Evolutionary conservation across 2,329 filamentous ascomycete genomes (phyloP).

Genomic region (Fonsecaea erecta): DNA sequence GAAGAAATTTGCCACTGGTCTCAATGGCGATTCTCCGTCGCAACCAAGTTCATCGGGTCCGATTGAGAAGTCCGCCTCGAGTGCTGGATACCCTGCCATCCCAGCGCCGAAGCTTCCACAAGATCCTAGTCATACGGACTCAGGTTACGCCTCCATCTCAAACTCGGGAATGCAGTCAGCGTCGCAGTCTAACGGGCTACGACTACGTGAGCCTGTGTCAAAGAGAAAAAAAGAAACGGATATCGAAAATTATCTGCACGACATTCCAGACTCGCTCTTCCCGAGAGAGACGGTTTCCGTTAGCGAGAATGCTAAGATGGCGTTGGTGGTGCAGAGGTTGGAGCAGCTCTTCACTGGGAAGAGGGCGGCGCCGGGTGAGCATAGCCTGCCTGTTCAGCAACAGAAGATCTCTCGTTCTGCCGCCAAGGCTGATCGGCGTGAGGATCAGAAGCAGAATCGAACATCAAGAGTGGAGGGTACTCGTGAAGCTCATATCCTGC

Average conservation of each 20-base stretch:
- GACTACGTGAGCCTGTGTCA: conserved; percentile 16
- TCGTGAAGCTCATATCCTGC: conserved; percentile 52
- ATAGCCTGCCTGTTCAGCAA: conserved; percentile 59
- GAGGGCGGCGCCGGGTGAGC: conserved; percentile 48
- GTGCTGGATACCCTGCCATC: conserved; percentile 1
- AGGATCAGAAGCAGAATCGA: conserved; percentile 33
- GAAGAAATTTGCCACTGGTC: conserved; percentile 60
- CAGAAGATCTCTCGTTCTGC: conserved; percentile 63
- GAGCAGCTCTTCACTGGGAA: conserved; percentile 84
- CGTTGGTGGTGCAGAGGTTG: conserved; percentile 73
- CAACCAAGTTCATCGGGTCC: conserved; percentile 22
- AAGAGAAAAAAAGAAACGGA: conserved; percentile 56
- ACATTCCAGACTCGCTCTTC: conserved; percentile 72
- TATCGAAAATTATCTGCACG: conserved; percentile 71
- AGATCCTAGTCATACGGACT: conserved; percentile 34
- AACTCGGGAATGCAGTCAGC: conserved; percentile 34
- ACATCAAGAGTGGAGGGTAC: conserved; percentile 41
- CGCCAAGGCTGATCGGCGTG: conserved; percentile 45
- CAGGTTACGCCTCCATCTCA: conserved; percentile 48
- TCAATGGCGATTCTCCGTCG: conserved; percentile 26
- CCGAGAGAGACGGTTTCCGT: conserved; percentile 62
- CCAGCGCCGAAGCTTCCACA: neutral
- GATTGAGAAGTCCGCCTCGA: conserved; percentile 17
- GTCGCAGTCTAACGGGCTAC: conserved; percentile 13
- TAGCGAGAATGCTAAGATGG: conserved; percentile 76